Evolutionary conservation across 495 filamentous ascomycete genomes (phyloP), one percentile per base, ranked within the genome.

Genomic region (Cercophora scortea): DNA sequence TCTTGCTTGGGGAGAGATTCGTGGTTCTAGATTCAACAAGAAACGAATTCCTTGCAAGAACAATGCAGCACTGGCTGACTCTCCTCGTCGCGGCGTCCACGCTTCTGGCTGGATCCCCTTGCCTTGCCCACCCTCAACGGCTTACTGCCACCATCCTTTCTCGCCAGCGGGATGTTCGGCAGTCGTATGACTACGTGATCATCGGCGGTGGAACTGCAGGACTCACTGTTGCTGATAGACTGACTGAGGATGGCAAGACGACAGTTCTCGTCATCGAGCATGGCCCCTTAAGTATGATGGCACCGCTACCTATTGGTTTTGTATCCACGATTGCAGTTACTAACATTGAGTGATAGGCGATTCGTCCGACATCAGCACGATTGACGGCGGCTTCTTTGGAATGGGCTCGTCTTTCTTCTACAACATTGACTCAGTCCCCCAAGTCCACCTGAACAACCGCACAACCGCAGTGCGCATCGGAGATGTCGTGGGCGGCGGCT

Each of bases 151-250:
- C 17, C 6, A 50, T 60, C 11, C 41, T 58, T 4, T 15, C 54
- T n/a, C 17, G 50, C 17, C 34, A 34, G n/a, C 35, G 49, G 13
- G 47, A 57, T 15, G 48, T 52, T 32, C 47, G 58, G 2, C 12
- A 42, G 17, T 45, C 60, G 5, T 95, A 85, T 69, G 90, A 95
- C 73, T 94, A 90, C 64, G 71, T 96, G 54, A 85, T 95, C 58
- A 79, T 94, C 7, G 90, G 89, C 51, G 90, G 89, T 44, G 90
- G 90, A 58, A 95, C 90, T 18, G 89, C 90, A 3, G 90, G 90
- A 45, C 89, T 90, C 69, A 88, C 91, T 45, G 86, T 96, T 62
- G 90, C 88, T 2, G 67, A 74, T 34, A 68, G 81, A 10, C 63
- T 83, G 25, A 73, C 69, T 13, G 78, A 79, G 38, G 65, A 74